Base-by-base conservation (phyloP, 495 filamentous ascomycete genomes). In the Penicillium cosmopolitanum region DNA sequence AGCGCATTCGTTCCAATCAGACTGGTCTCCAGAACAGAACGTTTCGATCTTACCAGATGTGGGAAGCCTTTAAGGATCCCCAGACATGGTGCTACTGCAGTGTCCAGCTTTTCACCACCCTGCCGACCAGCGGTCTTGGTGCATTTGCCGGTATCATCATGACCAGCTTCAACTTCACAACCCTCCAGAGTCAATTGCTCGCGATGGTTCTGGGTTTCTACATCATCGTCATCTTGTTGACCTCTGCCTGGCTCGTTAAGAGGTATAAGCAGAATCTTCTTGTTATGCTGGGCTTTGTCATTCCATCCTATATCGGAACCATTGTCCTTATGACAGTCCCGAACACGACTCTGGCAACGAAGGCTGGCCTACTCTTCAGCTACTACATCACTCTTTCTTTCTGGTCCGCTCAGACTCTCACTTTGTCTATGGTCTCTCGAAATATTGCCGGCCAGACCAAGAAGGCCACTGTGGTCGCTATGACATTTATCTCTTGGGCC, bases 361-460 rank as follows among this genome's bases (percentile, higher is more conserved):
- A 80, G 57, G 78, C 74, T n/a, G 86, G 86, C 13, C 73, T 85
- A 5, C 76, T 88, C 21, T 80, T 79, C n/a, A 81, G 80, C 21
- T 87, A 87, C 74, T 89, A 89, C 57, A 72, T 88, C 19, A 84
- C 82, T 0, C 75, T 85, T 50, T 81, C 83, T 0, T 76, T 76
- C 62, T 80, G 85, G 60, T 85, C 82, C 11, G 82, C 83, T 2
- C 87, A 69, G 65, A 86, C 84, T 2, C 80, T 84, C 2, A 63
- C 85, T 1, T 70, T 88, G 11, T 82, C 81, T 2, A 78, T 87
- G 65, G 85, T 88, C 51, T 80, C 78, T 1, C 82, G 81, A 16
- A 89, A 90, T 51, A 81, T 90, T n/a, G 85, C 84, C 11, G 87
- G 87, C 13, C 87, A 87, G 62, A 89, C 87, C 8, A 90, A 90